These are phyloP conservation scores for Penicillium mononematosum DNA, from an alignment of 495 filamentous ascomycete genomes.

Conservation along the genomic window DNA sequence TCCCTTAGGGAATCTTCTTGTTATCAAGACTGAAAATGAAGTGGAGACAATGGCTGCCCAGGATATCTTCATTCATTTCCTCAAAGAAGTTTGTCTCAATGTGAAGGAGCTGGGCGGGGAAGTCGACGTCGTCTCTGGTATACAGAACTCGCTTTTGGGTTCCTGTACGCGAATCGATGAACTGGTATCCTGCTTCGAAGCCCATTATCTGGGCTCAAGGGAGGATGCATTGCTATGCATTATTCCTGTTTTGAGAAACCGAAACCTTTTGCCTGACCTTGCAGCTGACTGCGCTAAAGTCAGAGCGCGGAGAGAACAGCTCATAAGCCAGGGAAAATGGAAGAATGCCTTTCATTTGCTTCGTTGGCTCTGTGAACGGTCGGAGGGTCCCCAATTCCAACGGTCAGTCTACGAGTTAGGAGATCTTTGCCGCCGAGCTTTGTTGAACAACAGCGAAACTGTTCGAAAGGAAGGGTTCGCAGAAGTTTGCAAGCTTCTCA, in stretches of 20 bases:
- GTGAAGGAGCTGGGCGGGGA: conserved; percentile 23
- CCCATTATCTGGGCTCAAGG: conserved; percentile 23
- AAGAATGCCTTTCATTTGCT: conserved; percentile 21
- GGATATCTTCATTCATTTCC: conserved; percentile 39
- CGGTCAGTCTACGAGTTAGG: conserved; percentile 31
- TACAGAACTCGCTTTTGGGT: conserved; percentile 19
- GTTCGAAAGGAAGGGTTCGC: conserved; percentile 21
- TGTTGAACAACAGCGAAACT: conserved; percentile 14
- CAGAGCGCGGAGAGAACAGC: conserved; percentile 12
- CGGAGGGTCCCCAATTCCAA: conserved; percentile 28
- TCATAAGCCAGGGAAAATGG: conserved; percentile 25
- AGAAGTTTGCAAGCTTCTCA: conserved; percentile 4
- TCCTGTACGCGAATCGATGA: conserved; percentile 28
- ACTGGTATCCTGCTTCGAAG: conserved; percentile 29
- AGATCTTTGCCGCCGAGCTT: conserved; percentile 29
- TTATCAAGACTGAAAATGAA: conserved; percentile 24
- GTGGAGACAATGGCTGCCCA: conserved; percentile 38
- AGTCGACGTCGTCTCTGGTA: conserved; percentile 16
- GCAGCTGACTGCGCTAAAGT: conserved; percentile 23
- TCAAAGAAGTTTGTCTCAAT: conserved; percentile 16
- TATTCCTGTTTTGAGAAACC: conserved; percentile 27
- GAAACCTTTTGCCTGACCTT: conserved; percentile 27
- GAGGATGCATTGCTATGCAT: conserved; percentile 42
- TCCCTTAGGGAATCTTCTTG: conserved; percentile 24
- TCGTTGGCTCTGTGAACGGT: conserved; percentile 33